Conservation (phyloP, 495 filamentous ascomycete genomes). For the Aspergillus carlsbadensis region DNA sequence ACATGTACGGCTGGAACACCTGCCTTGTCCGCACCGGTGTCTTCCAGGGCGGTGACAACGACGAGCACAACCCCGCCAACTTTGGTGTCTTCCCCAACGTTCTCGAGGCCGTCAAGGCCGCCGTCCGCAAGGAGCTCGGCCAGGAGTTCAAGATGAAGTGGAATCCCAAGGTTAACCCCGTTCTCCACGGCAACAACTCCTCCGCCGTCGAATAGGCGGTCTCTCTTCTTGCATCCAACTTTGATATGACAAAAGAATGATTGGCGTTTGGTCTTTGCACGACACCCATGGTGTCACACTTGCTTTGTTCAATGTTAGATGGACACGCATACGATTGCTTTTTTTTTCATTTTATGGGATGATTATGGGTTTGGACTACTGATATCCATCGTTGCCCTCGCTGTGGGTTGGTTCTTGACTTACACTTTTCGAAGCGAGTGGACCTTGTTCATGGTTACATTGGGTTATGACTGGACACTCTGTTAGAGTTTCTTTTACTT, state of each 20-base stretch:
- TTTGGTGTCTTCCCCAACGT: conserved; percentile 59
- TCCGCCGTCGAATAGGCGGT: conserved; percentile 54
- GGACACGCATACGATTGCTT: conserved; percentile 3
- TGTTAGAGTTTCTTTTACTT: background rate
- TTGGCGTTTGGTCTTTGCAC: conserved; percentile 14
- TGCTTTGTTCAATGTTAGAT: background rate
- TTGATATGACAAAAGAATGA: conserved; percentile 15
- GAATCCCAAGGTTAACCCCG: conserved; percentile 62
- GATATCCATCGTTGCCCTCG: conserved; percentile 9
- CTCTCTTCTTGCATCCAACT: background rate
- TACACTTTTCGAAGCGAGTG: background rate
- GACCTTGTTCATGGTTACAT: background rate
- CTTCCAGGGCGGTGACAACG: conserved; percentile 58
- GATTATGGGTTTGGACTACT: conserved; percentile 1
- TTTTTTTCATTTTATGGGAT: conserved; percentile 4
- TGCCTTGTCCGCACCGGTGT: conserved; percentile 65
- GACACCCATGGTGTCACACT: background rate
- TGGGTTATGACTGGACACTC: background rate
- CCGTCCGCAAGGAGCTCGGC: conserved; percentile 55
- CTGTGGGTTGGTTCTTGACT: background rate
- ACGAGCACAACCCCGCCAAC: conserved; percentile 55
- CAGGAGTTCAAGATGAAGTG: conserved; percentile 58
- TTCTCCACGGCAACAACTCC: conserved; percentile 53
- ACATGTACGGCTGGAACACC: conserved; percentile 83
- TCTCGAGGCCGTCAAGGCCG: conserved; percentile 53